These are phyloP conservation scores for Rhodotorula babjevae DNA, from an alignment of 768 basidiomycete genomes.

Conservation along the genomic window DNA sequence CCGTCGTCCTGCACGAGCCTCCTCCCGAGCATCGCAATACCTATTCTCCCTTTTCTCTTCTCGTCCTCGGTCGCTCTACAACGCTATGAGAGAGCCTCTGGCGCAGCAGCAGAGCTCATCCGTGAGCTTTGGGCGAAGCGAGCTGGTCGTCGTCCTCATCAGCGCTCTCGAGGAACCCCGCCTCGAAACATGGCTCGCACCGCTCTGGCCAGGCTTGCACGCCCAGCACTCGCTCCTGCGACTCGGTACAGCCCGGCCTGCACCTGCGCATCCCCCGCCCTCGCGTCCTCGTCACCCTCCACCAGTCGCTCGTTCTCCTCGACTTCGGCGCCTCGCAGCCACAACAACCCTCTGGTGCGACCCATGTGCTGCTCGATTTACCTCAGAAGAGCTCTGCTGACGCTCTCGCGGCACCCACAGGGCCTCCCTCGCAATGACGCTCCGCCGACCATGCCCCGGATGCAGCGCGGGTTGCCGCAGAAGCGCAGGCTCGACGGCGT, in stretches of 20 bases:
- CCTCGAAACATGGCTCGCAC: neutral
- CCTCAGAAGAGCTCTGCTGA: too few species aligned
- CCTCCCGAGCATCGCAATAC: too few species aligned
- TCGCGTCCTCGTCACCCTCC: neutral
- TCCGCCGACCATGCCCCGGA: slow-evolving; percentile 51
- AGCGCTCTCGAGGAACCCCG: too few species aligned
- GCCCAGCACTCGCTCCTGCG: neutral
- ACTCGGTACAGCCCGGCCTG: neutral
- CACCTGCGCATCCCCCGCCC: neutral
- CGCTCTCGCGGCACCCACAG: too few species aligned
- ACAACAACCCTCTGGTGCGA: slow-evolving; percentile 43
- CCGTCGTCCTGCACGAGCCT: too few species aligned
- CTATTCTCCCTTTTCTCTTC: too few species aligned
- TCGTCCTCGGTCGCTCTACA: too few species aligned
- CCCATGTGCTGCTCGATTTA: too few species aligned
- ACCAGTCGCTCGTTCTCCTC: slow-evolving; percentile 2
- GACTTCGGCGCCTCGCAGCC: neutral
- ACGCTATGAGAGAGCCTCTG: too few species aligned
- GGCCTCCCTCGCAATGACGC: slow-evolving; percentile 49
- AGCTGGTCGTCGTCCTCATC: too few species aligned
- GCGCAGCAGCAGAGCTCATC: too few species aligned
- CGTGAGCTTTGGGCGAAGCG: too few species aligned
- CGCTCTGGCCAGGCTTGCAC: neutral
- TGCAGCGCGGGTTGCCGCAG: slow-evolving; percentile 46
- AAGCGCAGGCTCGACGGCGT: slow-evolving; percentile 58